phyloP scores from a whole-genome alignment of 129 eudicot genomes.

The Flaveria brownii region DNA sequence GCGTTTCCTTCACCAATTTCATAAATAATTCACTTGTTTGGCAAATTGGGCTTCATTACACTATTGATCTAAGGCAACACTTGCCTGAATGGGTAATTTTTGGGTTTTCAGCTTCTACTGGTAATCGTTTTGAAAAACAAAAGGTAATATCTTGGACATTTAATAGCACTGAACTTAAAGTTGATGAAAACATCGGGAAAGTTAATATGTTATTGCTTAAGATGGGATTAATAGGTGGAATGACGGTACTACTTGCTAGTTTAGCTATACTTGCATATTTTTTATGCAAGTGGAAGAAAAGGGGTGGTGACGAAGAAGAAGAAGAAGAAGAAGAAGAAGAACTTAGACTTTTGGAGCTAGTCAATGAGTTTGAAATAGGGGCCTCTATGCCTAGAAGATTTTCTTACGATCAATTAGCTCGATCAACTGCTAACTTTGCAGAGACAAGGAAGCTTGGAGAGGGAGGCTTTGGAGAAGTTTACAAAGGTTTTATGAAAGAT shows the following conservation, averaged over 20 bases:
- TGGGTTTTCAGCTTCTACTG: background rate
- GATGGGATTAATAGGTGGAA: background rate
- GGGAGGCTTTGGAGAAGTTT: background rate
- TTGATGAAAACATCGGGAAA: background rate
- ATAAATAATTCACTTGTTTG: background rate
- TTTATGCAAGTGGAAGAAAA: background rate
- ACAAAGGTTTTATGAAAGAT: background rate
- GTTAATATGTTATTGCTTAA: background rate
- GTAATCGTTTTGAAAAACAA: background rate
- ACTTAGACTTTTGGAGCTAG: background rate
- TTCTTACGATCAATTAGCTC: background rate
- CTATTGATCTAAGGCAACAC: background rate
- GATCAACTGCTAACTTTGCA: background rate
- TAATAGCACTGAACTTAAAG: background rate
- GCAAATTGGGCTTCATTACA: background rate
- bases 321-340: background rate
- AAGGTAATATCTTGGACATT: background rate
- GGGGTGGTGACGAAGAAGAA: background rate
- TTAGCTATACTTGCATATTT: background rate
- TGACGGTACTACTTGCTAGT: background rate
- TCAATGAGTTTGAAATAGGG: background rate
- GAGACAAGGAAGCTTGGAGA: background rate
- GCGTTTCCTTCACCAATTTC: conserved; percentile 1
- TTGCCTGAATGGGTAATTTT: background rate
- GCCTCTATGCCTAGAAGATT: background rate